Evolutionary conservation across 164 flowering plant species (phyloP).

Genomic region (Magnolia sinica): DNA sequence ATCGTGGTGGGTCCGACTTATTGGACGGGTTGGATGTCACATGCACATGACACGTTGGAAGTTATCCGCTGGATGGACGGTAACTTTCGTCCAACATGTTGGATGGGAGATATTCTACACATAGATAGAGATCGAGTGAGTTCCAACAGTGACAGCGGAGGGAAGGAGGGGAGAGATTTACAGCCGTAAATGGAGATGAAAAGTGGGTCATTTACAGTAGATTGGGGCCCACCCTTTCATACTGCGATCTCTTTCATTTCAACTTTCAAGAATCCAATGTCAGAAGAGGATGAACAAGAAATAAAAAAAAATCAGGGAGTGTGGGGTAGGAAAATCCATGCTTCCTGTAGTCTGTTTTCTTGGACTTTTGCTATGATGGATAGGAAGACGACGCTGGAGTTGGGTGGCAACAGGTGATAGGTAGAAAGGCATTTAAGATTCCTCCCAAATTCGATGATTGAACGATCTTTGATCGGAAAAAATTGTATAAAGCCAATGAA

Average conservation of each 20-base stretch:
- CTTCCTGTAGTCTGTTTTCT: not conserved
- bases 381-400: not conserved
- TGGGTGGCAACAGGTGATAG: slow-evolving; percentile 8
- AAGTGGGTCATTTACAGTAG: not conserved
- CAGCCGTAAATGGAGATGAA: slow-evolving; percentile 6
- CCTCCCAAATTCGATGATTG: slow-evolving; percentile 4
- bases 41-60: too few relatives aligned
- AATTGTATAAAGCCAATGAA: not conserved
- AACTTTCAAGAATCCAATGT: slow-evolving; percentile 5
- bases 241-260: not conserved
- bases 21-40: too few relatives aligned
- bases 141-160: not conserved
- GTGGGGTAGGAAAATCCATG: not conserved
- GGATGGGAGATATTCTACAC: too few relatives aligned
- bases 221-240: not conserved
- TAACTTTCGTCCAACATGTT: too few relatives aligned
- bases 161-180: not conserved
- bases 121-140: too few relatives aligned
- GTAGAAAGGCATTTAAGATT: slow-evolving; percentile 8
- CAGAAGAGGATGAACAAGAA: not conserved
- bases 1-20: too few relatives aligned
- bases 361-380: slow-evolving; percentile 5
- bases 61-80: too few relatives aligned
- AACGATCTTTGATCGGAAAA: not conserved
- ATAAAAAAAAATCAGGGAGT: not conserved